These are phyloP conservation scores for Serpula lacrymans DNA, from an alignment of 768 basidiomycete genomes.

Conservation along the genomic window DNA sequence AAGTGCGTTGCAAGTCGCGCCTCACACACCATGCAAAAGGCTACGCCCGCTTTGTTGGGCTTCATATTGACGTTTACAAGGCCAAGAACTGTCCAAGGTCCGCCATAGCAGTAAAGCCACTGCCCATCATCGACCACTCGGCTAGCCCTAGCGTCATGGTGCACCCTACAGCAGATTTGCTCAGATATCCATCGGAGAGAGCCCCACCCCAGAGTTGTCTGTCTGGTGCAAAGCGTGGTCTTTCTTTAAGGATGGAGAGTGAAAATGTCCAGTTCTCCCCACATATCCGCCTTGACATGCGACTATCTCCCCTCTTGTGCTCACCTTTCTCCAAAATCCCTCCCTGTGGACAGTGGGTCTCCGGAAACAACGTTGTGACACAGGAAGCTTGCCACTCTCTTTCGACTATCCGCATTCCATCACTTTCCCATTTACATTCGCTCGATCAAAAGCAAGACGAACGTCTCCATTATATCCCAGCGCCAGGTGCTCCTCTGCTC, in stretches of 20 bases:
- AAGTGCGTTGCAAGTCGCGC: conserved; percentile 30
- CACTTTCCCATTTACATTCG: conserved; percentile 4
- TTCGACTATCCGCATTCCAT: conserved; percentile 4
- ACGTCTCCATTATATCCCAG: not conserved
- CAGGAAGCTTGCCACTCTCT: not conserved
- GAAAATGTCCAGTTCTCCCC: too few species aligned
- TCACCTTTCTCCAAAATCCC: too few species aligned
- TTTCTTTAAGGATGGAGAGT: too few species aligned
- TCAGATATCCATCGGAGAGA: not conserved
- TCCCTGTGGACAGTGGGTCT: too few species aligned
- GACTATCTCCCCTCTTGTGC: too few species aligned
- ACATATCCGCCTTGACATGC: too few species aligned
- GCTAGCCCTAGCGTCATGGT: not conserved
- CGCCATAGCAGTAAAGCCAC: conserved; percentile 38
- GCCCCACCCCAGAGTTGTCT: not conserved
- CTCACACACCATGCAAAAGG: conserved; percentile 46
- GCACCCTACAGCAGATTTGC: not conserved
- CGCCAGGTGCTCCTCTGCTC: conserved; percentile 24
- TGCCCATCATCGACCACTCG: conserved; percentile 33
- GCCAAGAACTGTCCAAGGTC: conserved; percentile 39
- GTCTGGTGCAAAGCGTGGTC: too few species aligned
- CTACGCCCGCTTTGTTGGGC: conserved; percentile 42
- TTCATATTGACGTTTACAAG: conserved; percentile 39
- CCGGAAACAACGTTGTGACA: too few species aligned
- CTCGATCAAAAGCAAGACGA: too few species aligned